Evolutionary conservation across 805 yeast species (phyloP).

Genomic region (Saccharomycopsis sp.): DNA sequence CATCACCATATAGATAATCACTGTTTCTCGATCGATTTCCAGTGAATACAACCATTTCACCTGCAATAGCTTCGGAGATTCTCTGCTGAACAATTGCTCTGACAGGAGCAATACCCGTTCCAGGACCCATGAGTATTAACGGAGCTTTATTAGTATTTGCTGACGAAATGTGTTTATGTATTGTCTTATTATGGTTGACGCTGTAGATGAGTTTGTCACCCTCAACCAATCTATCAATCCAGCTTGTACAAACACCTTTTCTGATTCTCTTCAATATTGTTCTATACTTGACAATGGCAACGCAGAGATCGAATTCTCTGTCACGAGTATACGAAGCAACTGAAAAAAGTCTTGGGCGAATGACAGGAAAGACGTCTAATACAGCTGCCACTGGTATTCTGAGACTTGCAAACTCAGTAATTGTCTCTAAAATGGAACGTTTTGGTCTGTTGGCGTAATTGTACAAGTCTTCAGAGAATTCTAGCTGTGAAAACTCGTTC

Average conservation of each 20-base stretch:
- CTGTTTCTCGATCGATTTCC: constrained; percentile 65
- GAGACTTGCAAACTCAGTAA: constrained; percentile 74
- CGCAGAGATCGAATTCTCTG: constrained; percentile 53
- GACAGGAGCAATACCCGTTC: constrained; percentile 96
- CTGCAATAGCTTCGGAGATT: constrained; percentile 22
- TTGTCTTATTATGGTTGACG: constrained; percentile 36
- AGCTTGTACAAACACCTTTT: constrained; percentile 75
- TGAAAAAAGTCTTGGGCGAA: constrained; percentile 79
- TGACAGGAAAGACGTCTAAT: constrained; percentile 68
- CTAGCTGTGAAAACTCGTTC: constrained; percentile 62
- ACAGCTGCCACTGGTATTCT: constrained; percentile 69
- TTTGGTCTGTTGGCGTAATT: constrained; percentile 93
- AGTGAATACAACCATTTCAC: constrained; percentile 49
- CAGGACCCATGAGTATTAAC: constrained; percentile 76
- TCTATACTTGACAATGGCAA: constrained; percentile 81
- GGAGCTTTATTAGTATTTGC: constrained; percentile 32
- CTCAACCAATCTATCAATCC: constrained; percentile 46
- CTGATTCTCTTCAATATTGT: constrained; percentile 74
- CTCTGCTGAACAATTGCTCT: constrained; percentile 52
- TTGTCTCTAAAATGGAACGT: constrained; percentile 75
- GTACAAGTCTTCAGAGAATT: constrained; percentile 74
- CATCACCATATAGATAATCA: constrained; percentile 60
- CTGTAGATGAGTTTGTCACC: constrained; percentile 50
- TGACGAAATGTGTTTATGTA: constrained; percentile 5
- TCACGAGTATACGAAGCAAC: constrained; percentile 58